Base-by-base conservation (phyloP, 345 rosid genomes). In the Salix brachista region DNA sequence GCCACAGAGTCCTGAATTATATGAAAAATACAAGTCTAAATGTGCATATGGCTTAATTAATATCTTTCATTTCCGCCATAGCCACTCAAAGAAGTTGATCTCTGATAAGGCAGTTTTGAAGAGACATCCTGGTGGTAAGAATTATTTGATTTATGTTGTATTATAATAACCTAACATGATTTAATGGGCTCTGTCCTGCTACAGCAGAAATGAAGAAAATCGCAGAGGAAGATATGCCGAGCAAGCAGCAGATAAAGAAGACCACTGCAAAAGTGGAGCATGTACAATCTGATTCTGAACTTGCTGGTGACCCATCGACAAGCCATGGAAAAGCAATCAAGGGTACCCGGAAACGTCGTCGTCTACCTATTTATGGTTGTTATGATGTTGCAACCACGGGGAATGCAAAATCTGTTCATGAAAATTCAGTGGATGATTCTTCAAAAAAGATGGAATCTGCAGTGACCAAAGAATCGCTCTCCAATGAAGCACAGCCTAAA, bases 1-100 rank as follows among this genome's bases (percentile, higher is more conserved):
- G 52, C 91, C 90, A 3, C 84, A 75, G 82, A 90, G 91, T 80
- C 94, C 93, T 72, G 78, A 81, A 58, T 34, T 83, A 65, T 86
- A 84, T 61, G 94, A 89, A 78, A 85, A 78, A 70, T 82, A 90
- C 80, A 89, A 89, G 86, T 87, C 93, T 17, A 88, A 92, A 76
- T 89, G 95, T 65, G 87, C 86, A 13, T 84, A 87, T 87, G 76
- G 89, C 75, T 78, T 91, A 48, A 83, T 88, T 61, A 83, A 77
- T 32, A 80, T 89, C 73, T 86, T 89, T 16, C 87, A 80, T 76
- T 86, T 91, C 76, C 84, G 88, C 56, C 86, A 83, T 70, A 80
- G 81, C 18, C 82, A 72, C 67, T 83, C 89, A 58, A 87, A 74
- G 85, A 89, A 88, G 85, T 80, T 86, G 80, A 84, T 85, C 81